Conservation (phyloP, 2,329 filamentous ascomycete species). For the Microsporum audouinii region DNA sequence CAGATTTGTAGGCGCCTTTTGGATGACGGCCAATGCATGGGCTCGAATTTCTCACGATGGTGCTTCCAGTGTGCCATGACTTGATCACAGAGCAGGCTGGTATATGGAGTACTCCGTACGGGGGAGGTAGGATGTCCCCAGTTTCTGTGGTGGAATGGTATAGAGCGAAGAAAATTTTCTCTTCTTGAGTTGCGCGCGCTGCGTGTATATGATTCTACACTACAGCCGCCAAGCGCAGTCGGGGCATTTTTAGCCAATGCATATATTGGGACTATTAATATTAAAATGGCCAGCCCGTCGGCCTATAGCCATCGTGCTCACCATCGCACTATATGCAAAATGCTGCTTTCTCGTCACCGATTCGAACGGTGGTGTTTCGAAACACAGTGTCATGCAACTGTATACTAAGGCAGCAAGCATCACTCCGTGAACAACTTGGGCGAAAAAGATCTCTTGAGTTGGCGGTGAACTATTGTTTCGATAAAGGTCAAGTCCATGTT, state of each 20-base stretch:
- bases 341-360: background rate
- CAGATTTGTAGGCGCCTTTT: conserved; percentile 1
- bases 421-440: background rate
- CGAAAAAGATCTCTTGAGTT: background rate
- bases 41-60: background rate
- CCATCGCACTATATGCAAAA: background rate
- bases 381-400: background rate
- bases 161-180: background rate
- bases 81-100: background rate
- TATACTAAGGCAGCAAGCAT: background rate
- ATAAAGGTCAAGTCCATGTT: background rate
- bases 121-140: background rate
- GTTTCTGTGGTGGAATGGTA: background rate
- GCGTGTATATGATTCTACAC: background rate
- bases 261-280: background rate
- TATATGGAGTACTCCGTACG: background rate
- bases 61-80: background rate
- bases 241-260: background rate
- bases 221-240: conserved; percentile 1
- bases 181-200: background rate
- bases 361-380: background rate
- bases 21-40: background rate
- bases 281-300: background rate
- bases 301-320: background rate
- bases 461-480: background rate